phyloP scores from a whole-genome alignment of 805 yeast species.

The Saturnispora dispora region DNA sequence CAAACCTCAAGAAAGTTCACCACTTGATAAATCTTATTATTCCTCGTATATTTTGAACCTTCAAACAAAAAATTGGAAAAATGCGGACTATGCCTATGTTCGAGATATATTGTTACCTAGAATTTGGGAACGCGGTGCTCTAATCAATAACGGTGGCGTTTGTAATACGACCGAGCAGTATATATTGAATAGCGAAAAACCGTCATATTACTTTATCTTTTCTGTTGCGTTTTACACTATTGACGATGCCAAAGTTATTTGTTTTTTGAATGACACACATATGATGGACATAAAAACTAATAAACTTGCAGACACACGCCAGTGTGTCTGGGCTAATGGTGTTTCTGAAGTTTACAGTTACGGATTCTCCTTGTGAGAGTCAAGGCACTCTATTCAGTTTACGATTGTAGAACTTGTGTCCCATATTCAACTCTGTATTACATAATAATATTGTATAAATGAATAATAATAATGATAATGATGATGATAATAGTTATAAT shows the following conservation, averaged over 20 bases:
- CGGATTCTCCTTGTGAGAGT: neutral
- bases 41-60: constrained; percentile 15
- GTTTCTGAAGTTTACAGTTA: constrained; percentile 10
- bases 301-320: neutral
- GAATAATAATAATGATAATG: neutral
- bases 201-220: neutral
- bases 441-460: neutral
- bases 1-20: neutral
- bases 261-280: constrained; percentile 10
- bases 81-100: constrained; percentile 9
- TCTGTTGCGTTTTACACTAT: constrained; percentile 4
- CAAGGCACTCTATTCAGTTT: neutral
- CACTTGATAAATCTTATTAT: neutral
- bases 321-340: constrained; percentile 10
- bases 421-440: neutral
- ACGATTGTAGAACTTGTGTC: neutral
- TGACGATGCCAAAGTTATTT: constrained; percentile 8
- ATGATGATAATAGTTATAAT: too few species aligned
- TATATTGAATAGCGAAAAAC: neutral
- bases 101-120: neutral
- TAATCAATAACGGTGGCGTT: neutral
- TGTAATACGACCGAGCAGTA: neutral
- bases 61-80: constrained; percentile 17
- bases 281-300: constrained; percentile 7
- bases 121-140: neutral